Percentiles rank a stretch among this genome's conserved stretches.
Conservation (phyloP, 2,329 filamentous ascomycete genomes). For the Pseudocercospora ulei region DNA sequence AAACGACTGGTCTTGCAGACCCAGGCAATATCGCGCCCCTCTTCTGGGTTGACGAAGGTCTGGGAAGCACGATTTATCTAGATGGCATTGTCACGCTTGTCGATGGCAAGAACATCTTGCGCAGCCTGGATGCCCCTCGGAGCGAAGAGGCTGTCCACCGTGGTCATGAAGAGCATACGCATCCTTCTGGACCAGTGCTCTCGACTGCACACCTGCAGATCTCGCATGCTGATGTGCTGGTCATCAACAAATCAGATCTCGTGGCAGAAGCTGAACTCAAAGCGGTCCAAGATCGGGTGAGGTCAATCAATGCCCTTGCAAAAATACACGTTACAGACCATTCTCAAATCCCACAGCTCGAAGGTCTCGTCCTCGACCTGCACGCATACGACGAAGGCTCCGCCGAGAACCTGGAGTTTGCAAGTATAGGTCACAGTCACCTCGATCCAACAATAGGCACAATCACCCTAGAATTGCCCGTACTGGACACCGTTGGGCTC, state of each 20-base stretch:
- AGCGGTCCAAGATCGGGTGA: constrained; percentile 59
- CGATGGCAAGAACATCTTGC: constrained; percentile 85
- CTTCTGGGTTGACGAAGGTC: constrained; percentile 95
- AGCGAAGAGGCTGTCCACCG: constrained; percentile 27
- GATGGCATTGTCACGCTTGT: constrained; percentile 95
- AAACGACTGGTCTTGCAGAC: constrained; percentile 90
- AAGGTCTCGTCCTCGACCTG: constrained; percentile 77
- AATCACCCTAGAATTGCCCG: constrained; percentile 58
- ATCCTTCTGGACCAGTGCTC: constrained; percentile 55
- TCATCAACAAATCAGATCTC: constrained; percentile 88
- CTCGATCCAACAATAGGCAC: constrained; percentile 86
- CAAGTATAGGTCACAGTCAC: constrained; percentile 73
- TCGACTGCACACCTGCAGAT: constrained; percentile 95
- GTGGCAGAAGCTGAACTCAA: constrained; percentile 61
- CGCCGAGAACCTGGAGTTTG: constrained; percentile 54
- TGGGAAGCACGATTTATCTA: constrained; percentile 90
- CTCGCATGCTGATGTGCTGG: constrained; percentile 87
- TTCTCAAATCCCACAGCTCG: constrained; percentile 68
- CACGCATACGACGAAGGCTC: constrained; percentile 84
- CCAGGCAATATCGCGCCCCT: constrained; percentile 90
- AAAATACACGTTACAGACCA: constrained; percentile 72
- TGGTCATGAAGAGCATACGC: constrained; percentile 45
- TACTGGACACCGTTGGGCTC: constrained; percentile 51
- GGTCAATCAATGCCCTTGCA: constrained; percentile 81
- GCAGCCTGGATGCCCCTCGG: constrained; percentile 60